Base-by-base conservation (phyloP, 768 basidiomycete genomes). In the Leccinum longicurvipes region DNA sequence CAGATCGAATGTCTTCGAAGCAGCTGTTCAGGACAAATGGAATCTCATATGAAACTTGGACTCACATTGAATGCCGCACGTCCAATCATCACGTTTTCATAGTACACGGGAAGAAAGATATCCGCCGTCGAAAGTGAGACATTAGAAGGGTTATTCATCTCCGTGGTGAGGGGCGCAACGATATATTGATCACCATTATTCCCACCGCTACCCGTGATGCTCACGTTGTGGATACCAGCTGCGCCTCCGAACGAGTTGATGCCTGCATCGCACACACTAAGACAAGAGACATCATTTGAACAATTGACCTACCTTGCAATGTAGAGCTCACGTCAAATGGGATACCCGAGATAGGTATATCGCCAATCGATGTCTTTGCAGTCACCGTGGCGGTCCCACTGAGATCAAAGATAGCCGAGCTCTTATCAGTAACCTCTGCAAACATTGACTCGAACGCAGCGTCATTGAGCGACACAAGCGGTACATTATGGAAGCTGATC, bases 61-160 rank as follows among this genome's bases (percentile, higher is more conserved):
- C 82, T 67, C 63, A 87, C 85, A 56, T 76, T 65, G 36, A 87
- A 83, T 10, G 73, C 81, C 0, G 85, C 83, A 15, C 78, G 78
- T 12, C 87, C 86, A 41, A 90, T 76, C 64, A 72, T 72, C 23
- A 80, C 76, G 15, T 79, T 78, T 42, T 84, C 67, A 65, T 79
- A 87, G 51, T 78, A 69, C 5, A 84, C 85, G 0, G 83, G 80
- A 34, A 91, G 76, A 6, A 82, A 71, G 23, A 87, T 73, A 46
- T 78, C 75, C 53, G 78, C 76, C 10, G 86, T 87, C 52, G 77
- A 67, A 29, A 90, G 73, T 4, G 84, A 83, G 31, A 89, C 67
- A 61, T 87, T 86, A 6, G 86, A 87, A 7, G 86, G 87, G 57
- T 89, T 89, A 23, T 83, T 66, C 46, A 89, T 72, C 14, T 69